These are phyloP conservation scores for Phaffomyces opuntiae DNA, from an alignment of 805 yeast genomes.

Conservation along the genomic window DNA sequence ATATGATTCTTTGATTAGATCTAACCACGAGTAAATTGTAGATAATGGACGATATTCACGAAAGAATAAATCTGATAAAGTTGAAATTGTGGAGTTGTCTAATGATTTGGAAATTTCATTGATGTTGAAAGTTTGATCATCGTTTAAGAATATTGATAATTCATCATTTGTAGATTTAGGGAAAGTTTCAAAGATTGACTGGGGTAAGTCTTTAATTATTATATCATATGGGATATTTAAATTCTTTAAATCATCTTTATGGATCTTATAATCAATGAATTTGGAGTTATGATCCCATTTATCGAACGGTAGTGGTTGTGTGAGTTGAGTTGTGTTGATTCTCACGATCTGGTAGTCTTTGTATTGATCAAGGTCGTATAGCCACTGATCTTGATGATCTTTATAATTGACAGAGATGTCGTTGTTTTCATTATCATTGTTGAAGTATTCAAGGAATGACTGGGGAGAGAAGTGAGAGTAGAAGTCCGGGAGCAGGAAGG, in stretches of 20 bases:
- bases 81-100: not conserved
- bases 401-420: too few species aligned
- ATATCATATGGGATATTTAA: conserved; percentile 15
- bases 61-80: conserved; percentile 51
- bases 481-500: too few species aligned
- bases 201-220: conserved; percentile 51
- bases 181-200: conserved; percentile 47
- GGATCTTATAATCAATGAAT: conserved; percentile 39
- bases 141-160: conserved; percentile 1
- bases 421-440: too few species aligned
- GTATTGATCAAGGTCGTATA: conserved; percentile 8
- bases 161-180: conserved; percentile 26
- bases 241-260: conserved; percentile 5
- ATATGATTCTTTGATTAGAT: conserved; percentile 48
- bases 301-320: conserved; percentile 12
- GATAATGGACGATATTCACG: conserved; percentile 59
- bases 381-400: too few species aligned
- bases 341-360: conserved; percentile 16
- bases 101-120: conserved; percentile 4
- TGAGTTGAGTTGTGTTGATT: not conserved
- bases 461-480: too few species aligned
- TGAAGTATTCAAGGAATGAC: too few species aligned
- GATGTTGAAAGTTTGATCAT: not conserved
- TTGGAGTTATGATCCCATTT: conserved; percentile 45
- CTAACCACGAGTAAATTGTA: conserved; percentile 69